Percentiles rank a stretch among this genome's conserved stretches.
These are phyloP conservation scores for Carex littledalei DNA, from an alignment of 176 grass and related monocot species.

Conservation along the genomic window DNA sequence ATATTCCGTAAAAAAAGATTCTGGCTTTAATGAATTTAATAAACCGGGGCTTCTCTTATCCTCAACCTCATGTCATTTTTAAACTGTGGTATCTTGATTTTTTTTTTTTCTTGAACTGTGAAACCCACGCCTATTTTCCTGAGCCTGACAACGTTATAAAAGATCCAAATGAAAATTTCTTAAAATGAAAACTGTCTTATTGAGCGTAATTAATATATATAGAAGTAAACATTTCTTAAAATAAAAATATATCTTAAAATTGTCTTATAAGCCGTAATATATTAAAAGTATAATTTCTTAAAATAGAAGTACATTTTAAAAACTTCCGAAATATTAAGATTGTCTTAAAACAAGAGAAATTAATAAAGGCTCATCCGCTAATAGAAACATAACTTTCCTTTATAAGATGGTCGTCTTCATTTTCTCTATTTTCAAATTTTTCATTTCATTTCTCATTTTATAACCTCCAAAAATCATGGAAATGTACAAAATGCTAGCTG, in stretches of 20 bases:
- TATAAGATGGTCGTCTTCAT: not conserved
- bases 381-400: not conserved
- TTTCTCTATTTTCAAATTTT: not conserved
- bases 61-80: no score
- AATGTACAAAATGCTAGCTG: conserved; percentile 39
- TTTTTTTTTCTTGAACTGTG: no score
- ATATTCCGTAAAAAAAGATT: no score
- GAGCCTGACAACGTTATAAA: no score
- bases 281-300: not conserved
- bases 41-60: no score
- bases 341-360: not conserved
- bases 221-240: not conserved
- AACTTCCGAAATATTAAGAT: not conserved
- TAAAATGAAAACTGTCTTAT: no score
- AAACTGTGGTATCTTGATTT: no score
- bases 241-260: not conserved
- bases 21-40: no score
- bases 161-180: no score
- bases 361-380: not conserved
- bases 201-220: no score
- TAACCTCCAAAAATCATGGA: not conserved
- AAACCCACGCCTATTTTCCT: no score
- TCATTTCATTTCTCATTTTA: not conserved
- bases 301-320: not conserved
- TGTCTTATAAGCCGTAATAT: not conserved